Base-by-base conservation (phyloP, 805 yeast genomes). In the Wickerhamiella nectarea region DNA sequence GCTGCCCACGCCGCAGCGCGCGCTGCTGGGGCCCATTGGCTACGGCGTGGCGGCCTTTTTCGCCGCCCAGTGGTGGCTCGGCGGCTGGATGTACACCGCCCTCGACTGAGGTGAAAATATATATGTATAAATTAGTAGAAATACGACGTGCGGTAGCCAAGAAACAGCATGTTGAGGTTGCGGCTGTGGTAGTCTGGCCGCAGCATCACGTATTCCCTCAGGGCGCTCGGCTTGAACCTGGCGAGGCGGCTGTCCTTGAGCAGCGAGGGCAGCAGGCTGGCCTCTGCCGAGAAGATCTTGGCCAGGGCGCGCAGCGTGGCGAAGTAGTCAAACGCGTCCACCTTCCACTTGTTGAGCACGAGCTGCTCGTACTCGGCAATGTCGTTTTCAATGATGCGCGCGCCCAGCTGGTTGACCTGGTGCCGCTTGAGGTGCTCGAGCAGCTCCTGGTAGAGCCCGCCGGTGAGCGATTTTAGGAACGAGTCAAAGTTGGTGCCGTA, bases 261-360 rank as follows among this genome's bases (percentile, higher is more conserved):
- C 55, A 86, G 68, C 1, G 94, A 81, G 49, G 76, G 76, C 44
- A 86, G 64, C 52, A 83, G 69, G 46, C 81, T 81, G 1, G 89
- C 80, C 34, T 82, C 91, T 14, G 84, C 94, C 0, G 94, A 79
- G 59, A 78, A 87, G 47, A 87, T 64, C 54, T 83, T 84, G 25
- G 89, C 85, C 48, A 87, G 72, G 52, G 86, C 95, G 56, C 85
- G 74, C 49, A 87, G 63, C 10, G 84, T 69, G 41, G 75, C 75
- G 62, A 82, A 79, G 46, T 71, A 70, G 26, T 76, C 81, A 3
- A 76, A 64, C 22, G 83, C 61, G 34, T 72, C 76, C 2, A 70
- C 68, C 12, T 80, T 67, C 89, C 91, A 84, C 35, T 68, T 69
- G 44, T 78, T 84, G 35, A 81, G 69, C 11, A 73, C 67, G 3